Evolutionary conservation across 306 rosid species (phyloP).

Genomic region (Dicorynia guianensis): DNA sequence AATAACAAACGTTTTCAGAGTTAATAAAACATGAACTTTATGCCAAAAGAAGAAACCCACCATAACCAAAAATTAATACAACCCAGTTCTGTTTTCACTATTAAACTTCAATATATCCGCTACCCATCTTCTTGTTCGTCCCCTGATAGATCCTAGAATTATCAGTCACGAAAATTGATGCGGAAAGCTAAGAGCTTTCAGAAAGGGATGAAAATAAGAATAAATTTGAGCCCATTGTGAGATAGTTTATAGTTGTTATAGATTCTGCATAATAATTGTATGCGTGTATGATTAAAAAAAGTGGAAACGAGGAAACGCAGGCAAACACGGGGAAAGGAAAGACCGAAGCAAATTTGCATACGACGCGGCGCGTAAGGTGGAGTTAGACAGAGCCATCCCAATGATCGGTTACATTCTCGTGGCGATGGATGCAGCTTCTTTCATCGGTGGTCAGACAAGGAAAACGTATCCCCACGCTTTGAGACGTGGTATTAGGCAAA

Average conservation of each 20-base stretch:
- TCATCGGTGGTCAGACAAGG: too few species aligned
- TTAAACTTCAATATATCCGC: slow-evolving; percentile 26
- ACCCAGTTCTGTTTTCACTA: slow-evolving; percentile 12
- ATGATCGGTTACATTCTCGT: slow-evolving; percentile 27
- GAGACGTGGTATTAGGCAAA: too few species aligned
- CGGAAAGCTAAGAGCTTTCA: slow-evolving; percentile 9
- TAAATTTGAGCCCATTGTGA: neutral
- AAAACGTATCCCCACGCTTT: too few species aligned
- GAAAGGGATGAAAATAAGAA: slow-evolving; percentile 7
- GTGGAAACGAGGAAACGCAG: neutral
- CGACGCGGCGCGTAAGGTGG: neutral
- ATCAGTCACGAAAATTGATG: neutral
- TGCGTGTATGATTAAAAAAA: neutral
- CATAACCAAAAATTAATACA: slow-evolving; percentile 20
- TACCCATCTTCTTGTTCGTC: slow-evolving; percentile 25
- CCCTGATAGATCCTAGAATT: slow-evolving; percentile 3
- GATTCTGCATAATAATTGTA: neutral
- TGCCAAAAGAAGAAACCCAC: neutral
- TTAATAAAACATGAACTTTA: slow-evolving; percentile 28
- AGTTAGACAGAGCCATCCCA: slow-evolving; percentile 10
- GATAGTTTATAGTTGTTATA: neutral
- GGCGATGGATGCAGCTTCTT: too few species aligned
- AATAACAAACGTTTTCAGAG: neutral
- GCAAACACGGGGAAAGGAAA: slow-evolving; percentile 4
- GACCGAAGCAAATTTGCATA: neutral